A percentile compares a stretch with the other conserved stretches of the same genome.
Evolutionary conservation across 768 basidiomycete genomes (phyloP).

Genomic region (Infundibulicybe gibba): DNA sequence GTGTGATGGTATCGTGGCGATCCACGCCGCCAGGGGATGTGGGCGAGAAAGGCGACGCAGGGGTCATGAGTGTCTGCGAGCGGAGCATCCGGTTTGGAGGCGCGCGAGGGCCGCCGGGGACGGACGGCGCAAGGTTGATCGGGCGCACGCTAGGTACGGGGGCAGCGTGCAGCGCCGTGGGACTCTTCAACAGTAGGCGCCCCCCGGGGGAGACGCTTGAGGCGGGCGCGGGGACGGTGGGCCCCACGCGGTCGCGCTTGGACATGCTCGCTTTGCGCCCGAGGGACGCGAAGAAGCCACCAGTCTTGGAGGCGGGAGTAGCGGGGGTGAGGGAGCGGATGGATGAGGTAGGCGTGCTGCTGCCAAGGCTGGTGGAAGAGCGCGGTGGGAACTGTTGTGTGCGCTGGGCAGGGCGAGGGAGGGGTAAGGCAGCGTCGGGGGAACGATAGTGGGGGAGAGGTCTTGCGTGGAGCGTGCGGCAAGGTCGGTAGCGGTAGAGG

Average conservation of each 20-base stretch:
- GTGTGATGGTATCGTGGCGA: constrained; percentile 23
- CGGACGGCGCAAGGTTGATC: constrained; percentile 41
- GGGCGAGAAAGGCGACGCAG: constrained; percentile 24
- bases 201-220: constrained; percentile 16
- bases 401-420: constrained; percentile 44
- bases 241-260: constrained; percentile 17
- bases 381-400: constrained; percentile 19
- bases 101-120: constrained; percentile 76
- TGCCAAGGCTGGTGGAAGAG: constrained; percentile 26
- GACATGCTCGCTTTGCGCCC: constrained; percentile 63
- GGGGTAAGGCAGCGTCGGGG: constrained; percentile 72
- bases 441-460: constrained; percentile 47
- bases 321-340: constrained; percentile 46
- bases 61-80: constrained; percentile 61
- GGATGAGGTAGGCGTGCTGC: constrained; percentile 42
- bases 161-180: constrained; percentile 14
- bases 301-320: constrained; percentile 38
- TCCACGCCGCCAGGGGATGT: constrained; percentile 15
- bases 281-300: constrained; percentile 71
- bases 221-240: constrained; percentile 13
- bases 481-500: constrained; percentile 75
- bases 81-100: constrained; percentile 58
- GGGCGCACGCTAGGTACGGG: constrained; percentile 17
- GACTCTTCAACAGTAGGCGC: constrained; percentile 17
- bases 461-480: constrained; percentile 41